These are phyloP conservation scores for Multifurca ochricompacta DNA, from an alignment of 768 basidiomycete genomes.

Conservation along the genomic window DNA sequence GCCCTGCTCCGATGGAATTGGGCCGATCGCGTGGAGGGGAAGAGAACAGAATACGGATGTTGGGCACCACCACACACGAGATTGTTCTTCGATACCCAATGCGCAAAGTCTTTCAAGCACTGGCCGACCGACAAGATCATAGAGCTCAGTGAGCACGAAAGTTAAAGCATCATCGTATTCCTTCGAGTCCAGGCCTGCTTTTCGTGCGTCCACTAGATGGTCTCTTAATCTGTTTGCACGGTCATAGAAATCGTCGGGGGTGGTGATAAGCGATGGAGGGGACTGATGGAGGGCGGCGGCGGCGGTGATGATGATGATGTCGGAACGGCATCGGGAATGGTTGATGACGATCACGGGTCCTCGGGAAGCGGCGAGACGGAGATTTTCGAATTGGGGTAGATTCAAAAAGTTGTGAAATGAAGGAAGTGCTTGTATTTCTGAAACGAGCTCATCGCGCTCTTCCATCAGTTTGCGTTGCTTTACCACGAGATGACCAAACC, in stretches of 20 bases:
- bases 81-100: not conserved
- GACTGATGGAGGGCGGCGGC: not conserved
- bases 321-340: too few relatives aligned
- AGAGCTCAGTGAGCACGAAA: not conserved
- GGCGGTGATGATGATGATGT: not conserved
- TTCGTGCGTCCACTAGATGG: not conserved
- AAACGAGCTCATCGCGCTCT: not conserved
- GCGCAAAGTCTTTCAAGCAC: too few relatives aligned
- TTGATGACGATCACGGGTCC: too few relatives aligned
- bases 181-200: not conserved
- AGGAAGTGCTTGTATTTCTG: not conserved
- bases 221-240: slow-evolving; percentile 38
- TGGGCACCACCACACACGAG: not conserved
- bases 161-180: not conserved
- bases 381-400: not conserved
- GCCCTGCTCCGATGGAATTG: not conserved
- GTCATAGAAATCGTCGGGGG: slow-evolving; percentile 56
- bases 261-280: slow-evolving; percentile 36
- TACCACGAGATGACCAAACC: slow-evolving; percentile 29
- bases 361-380: not conserved
- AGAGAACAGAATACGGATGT: not conserved
- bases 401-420: too few relatives aligned
- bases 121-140: too few relatives aligned
- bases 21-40: slow-evolving; percentile 5
- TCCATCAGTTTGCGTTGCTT: not conserved